Percentiles rank a stretch among this genome's conserved stretches.
These are phyloP conservation scores for Tubosaeta sp. DNA, from an alignment of 768 basidiomycete species.

Conservation along the genomic window DNA sequence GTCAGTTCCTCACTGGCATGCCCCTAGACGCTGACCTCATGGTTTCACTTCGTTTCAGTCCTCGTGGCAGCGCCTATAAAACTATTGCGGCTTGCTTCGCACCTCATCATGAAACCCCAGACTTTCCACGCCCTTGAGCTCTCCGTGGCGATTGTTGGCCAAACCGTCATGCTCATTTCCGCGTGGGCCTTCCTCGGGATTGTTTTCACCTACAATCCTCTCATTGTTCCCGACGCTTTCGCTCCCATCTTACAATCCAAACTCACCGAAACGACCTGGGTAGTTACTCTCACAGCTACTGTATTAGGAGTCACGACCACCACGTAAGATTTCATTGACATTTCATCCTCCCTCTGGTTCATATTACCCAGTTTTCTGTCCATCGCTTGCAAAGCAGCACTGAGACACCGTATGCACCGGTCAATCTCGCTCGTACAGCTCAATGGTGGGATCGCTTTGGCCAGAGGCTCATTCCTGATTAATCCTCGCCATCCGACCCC, in stretches of 20 bases:
- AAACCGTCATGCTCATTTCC: neutral
- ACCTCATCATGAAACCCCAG: neutral
- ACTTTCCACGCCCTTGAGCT: neutral
- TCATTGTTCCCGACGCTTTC: neutral
- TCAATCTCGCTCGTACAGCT: slow-evolving; percentile 7
- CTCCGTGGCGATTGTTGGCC: neutral
- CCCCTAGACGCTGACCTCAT: no score
- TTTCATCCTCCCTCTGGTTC: neutral
- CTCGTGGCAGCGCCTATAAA: neutral
- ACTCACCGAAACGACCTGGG: neutral
- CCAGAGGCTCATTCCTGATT: neutral
- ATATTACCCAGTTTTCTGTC: slow-evolving; percentile 3
- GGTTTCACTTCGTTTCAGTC: no score
- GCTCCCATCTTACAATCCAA: neutral
- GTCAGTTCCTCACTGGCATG: no score
- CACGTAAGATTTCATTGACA: neutral
- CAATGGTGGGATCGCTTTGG: neutral
- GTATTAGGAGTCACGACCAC: neutral
- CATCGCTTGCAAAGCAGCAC: slow-evolving; percentile 3
- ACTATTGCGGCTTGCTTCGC: neutral
- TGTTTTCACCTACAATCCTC: neutral
- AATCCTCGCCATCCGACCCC: neutral
- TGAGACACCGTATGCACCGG: slow-evolving; percentile 5
- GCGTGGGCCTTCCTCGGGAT: neutral
- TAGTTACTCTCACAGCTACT: neutral